phyloP scores from a whole-genome alignment of 495 filamentous ascomycete species.

The Daldinia bambusicola region DNA sequence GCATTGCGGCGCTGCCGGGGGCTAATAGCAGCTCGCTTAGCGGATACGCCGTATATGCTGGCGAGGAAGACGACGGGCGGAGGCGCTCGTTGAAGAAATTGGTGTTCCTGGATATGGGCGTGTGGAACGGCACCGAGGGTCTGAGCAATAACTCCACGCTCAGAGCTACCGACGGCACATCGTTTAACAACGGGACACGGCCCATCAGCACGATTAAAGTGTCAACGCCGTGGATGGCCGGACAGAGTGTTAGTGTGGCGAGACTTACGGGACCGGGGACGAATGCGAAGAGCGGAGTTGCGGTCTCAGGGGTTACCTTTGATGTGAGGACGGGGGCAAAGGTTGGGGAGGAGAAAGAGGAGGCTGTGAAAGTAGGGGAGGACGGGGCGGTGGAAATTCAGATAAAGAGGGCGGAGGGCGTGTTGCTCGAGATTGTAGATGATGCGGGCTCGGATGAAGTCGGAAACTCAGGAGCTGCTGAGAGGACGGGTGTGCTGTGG shows the following conservation, averaged over 20 bases:
- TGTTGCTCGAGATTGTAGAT: constrained; percentile 38
- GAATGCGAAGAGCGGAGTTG: constrained; percentile 45
- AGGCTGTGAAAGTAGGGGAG: constrained; percentile 26
- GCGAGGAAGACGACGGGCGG: not conserved
- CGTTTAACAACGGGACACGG: constrained; percentile 39
- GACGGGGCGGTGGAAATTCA: constrained; percentile 27
- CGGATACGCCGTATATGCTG: constrained; percentile 41
- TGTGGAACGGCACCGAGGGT: constrained; percentile 47
- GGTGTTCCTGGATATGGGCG: constrained; percentile 47
- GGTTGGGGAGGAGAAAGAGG: constrained; percentile 19
- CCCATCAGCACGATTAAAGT: constrained; percentile 28
- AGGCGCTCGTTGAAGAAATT: constrained; percentile 30
- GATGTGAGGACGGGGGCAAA: constrained; percentile 35
- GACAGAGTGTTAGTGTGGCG: constrained; percentile 12
- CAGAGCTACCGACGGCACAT: constrained; percentile 37
- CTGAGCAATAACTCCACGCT: constrained; percentile 46
- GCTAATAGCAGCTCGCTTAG: constrained; percentile 44
- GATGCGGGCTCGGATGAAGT: not conserved
- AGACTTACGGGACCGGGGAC: constrained; percentile 45
- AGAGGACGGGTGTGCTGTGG: not conserved
- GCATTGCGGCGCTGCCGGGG: constrained; percentile 41
- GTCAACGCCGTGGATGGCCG: constrained; percentile 39
- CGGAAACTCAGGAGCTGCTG: constrained; percentile 3
- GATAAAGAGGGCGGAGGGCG: constrained; percentile 40
- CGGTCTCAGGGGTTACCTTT: constrained; percentile 41